These are phyloP conservation scores for Prunus yedoensis DNA, from an alignment of 331 rosid species.

Conservation along the genomic window DNA sequence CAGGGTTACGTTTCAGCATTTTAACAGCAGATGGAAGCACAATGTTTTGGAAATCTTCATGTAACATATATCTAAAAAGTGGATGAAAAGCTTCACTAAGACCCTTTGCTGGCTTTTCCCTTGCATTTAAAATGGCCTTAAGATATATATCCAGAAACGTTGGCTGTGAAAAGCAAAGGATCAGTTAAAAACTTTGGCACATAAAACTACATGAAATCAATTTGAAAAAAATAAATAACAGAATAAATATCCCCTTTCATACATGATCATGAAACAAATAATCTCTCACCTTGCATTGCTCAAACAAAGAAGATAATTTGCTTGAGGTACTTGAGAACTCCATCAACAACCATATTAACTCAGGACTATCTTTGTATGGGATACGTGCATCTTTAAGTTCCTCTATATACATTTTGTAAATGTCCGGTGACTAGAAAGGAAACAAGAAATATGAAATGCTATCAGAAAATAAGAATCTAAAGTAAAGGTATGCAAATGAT, in stretches of 20 bases:
- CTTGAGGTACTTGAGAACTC: constrained; percentile 69
- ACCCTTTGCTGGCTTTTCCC: constrained; percentile 74
- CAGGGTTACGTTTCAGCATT: constrained; percentile 98
- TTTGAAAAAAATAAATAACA: not conserved
- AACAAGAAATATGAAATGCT: constrained; percentile 8
- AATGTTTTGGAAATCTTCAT: constrained; percentile 71
- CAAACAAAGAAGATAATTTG: constrained; percentile 51
- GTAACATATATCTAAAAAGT: constrained; percentile 66
- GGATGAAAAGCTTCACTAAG: constrained; percentile 81
- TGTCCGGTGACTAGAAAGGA: constrained; percentile 56
- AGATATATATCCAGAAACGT: constrained; percentile 80
- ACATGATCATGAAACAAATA: constrained; percentile 3
- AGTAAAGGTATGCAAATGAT: constrained; percentile 9
- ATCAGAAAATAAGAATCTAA: not conserved
- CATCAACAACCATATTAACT: constrained; percentile 60
- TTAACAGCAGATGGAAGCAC: constrained; percentile 84
- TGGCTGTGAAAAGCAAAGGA: constrained; percentile 52
- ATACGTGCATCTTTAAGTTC: constrained; percentile 63
- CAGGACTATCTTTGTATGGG: constrained; percentile 73
- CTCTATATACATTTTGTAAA: constrained; percentile 60
- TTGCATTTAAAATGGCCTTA: constrained; percentile 69
- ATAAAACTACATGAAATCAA: constrained; percentile 5
- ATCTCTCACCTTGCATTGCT: constrained; percentile 61
- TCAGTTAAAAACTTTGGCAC: constrained; percentile 16
- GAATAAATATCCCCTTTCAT: not conserved